phyloP scores from a whole-genome alignment of 2,329 filamentous ascomycete genomes.

The Trichoderma sp. region DNA sequence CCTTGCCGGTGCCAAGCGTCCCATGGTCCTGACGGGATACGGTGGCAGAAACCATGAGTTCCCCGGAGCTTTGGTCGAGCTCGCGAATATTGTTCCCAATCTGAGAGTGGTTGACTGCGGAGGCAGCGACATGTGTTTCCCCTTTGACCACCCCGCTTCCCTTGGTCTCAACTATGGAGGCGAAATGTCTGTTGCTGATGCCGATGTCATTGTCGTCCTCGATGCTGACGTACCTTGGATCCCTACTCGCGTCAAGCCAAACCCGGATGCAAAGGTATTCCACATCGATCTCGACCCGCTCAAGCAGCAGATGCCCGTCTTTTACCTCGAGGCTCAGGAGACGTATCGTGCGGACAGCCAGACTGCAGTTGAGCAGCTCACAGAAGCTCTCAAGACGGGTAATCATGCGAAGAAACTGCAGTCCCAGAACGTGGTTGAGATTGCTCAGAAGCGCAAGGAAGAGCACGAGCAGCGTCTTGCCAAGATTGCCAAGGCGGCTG shows the following conservation, averaged over 20 bases:
- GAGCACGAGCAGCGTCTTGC: slow-evolving; percentile 58
- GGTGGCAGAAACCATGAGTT: slow-evolving; percentile 64
- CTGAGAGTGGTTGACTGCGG: slow-evolving; percentile 72
- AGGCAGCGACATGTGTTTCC: slow-evolving; percentile 80
- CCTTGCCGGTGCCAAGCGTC: slow-evolving; percentile 61
- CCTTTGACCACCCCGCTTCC: slow-evolving; percentile 64
- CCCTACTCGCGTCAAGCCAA: slow-evolving; percentile 65
- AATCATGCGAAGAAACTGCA: slow-evolving; percentile 40
- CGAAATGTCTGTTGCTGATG: slow-evolving; percentile 69
- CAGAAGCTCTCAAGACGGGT: slow-evolving; percentile 53
- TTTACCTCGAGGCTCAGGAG: slow-evolving; percentile 64
- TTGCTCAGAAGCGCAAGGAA: slow-evolving; percentile 48
- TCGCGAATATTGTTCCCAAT: slow-evolving; percentile 66
- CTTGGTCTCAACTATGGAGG: slow-evolving; percentile 70
- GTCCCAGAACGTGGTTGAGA: slow-evolving; percentile 21
- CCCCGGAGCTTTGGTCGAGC: slow-evolving; percentile 59
- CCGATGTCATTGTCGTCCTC: slow-evolving; percentile 80
- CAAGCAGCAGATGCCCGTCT: slow-evolving; percentile 70
- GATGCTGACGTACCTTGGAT: slow-evolving; percentile 96
- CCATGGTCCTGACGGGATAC: slow-evolving; percentile 70
- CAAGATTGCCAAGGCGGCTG: slow-evolving; percentile 53
- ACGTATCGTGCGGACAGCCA: slow-evolving; percentile 66
- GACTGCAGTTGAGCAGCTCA: slow-evolving; percentile 67
- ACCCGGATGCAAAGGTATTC: slow-evolving; percentile 52
- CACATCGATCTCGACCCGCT: slow-evolving; percentile 65